Conservation (phyloP, 768 basidiomycete genomes). For the Boletus tylopilopsis region DNA sequence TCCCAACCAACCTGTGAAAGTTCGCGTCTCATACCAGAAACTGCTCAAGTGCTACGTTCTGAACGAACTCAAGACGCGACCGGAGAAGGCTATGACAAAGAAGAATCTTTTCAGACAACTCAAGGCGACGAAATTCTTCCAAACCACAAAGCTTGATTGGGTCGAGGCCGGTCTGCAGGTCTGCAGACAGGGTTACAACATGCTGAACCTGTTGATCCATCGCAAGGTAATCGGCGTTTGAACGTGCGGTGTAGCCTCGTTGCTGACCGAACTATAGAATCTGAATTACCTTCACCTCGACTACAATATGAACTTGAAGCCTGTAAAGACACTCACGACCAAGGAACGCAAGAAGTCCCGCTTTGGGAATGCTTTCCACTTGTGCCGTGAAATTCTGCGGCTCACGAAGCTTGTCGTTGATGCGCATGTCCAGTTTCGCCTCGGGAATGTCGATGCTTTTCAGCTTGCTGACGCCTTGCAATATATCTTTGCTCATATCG, state of each 20-base stretch:
- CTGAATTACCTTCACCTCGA: slow-evolving; percentile 93
- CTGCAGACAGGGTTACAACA: slow-evolving; percentile 98
- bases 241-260: neutral
- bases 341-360: slow-evolving; percentile 99
- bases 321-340: slow-evolving; percentile 94
- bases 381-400: slow-evolving; percentile 96
- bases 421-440: slow-evolving; percentile 96
- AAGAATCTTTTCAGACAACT: slow-evolving; percentile 94
- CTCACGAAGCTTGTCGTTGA: slow-evolving; percentile 98
- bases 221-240: slow-evolving; percentile 63
- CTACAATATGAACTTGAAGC: slow-evolving; percentile 99
- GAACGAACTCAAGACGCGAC: slow-evolving; percentile 85
- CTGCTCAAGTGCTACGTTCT: slow-evolving; percentile 92
- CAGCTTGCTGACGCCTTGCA: slow-evolving; percentile 98
- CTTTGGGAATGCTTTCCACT: slow-evolving; percentile 98
- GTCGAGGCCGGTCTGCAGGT: slow-evolving; percentile 98
- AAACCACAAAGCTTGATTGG: slow-evolving; percentile 97
- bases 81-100: slow-evolving; percentile 97
- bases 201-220: slow-evolving; percentile 97
- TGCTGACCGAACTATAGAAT: slow-evolving; percentile 45
- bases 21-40: slow-evolving; percentile 99
- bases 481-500: slow-evolving; percentile 96
- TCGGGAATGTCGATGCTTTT: slow-evolving; percentile 98
- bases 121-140: slow-evolving; percentile 99
- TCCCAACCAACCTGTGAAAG: slow-evolving; percentile 93